phyloP scores from a whole-genome alignment of 1,139 yeast species.

The Hansenula sp. region DNA sequence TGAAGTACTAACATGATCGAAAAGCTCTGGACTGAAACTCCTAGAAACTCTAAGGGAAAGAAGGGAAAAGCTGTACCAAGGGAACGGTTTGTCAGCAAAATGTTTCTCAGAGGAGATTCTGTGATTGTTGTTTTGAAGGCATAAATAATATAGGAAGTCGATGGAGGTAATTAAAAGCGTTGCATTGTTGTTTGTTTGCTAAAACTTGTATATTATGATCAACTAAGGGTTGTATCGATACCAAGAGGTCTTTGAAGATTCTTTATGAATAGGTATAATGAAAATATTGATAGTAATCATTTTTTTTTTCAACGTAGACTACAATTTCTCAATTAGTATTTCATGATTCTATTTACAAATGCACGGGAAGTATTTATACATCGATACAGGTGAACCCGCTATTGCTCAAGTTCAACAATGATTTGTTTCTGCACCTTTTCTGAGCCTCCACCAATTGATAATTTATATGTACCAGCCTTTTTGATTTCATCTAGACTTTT shows the following conservation, averaged over 20 bases:
- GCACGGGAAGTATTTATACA: neutral
- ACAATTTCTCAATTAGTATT: too few relatives aligned
- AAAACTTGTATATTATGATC: neutral
- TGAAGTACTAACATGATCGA: neutral
- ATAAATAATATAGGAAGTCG: neutral
- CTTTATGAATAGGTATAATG: too few relatives aligned
- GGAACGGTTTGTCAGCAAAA: constrained; percentile 84
- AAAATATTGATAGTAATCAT: too few relatives aligned
- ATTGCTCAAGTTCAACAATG: constrained; percentile 7
- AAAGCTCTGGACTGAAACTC: constrained; percentile 70
- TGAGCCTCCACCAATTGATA: constrained; percentile 11
- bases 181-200: neutral
- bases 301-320: too few relatives aligned
- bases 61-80: constrained; percentile 65
- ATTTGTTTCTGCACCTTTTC: constrained; percentile 13
- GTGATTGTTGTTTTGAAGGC: constrained; percentile 75
- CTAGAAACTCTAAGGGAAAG: constrained; percentile 63
- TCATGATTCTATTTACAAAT: neutral
- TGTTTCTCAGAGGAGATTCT: constrained; percentile 94
- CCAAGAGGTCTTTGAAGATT: too few relatives aligned
- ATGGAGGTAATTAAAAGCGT: neutral
- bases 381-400: neutral
- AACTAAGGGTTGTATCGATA: too few relatives aligned
- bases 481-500: constrained; percentile 8
- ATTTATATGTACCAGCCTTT: constrained; percentile 11